Conservation (phyloP, 2,329 filamentous ascomycete genomes). For the Diatrype stigma region DNA sequence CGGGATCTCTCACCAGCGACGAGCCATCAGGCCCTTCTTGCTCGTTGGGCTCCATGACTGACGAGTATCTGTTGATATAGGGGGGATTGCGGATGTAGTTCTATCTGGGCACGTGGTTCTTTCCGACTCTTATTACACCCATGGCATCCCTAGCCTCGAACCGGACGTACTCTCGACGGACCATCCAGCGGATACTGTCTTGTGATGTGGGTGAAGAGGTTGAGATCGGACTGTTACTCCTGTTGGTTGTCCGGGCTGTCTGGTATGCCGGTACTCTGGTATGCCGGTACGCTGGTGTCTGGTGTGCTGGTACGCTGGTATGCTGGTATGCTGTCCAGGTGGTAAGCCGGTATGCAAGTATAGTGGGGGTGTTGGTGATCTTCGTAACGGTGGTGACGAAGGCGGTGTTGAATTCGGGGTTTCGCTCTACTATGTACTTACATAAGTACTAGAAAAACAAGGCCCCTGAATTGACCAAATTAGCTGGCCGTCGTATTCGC, state of each 20-base stretch:
- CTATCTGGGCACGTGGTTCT: not conserved
- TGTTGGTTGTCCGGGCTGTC: not conserved
- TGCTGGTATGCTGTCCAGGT: constrained; percentile 5
- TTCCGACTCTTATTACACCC: constrained; percentile 11
- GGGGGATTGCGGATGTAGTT: constrained; percentile 13
- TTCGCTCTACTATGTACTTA: no score
- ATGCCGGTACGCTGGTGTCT: no score
- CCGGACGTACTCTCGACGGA: constrained; percentile 5
- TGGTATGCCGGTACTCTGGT: no score
- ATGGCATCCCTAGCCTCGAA: constrained; percentile 16
- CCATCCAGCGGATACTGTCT: constrained; percentile 15
- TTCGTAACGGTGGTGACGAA: not conserved
- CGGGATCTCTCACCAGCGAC: constrained; percentile 69
- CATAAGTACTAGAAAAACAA: no score
- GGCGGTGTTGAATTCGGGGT: not conserved
- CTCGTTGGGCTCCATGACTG: constrained; percentile 39
- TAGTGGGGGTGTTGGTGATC: not conserved
- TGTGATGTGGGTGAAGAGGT: not conserved
- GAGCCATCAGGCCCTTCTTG: constrained; percentile 68
- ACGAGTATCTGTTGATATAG: constrained; percentile 19
- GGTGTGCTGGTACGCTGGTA: no score
- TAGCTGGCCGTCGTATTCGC: no score
- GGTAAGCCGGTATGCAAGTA: not conserved
- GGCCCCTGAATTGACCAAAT: no score
- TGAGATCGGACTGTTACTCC: constrained; percentile 4